Evolutionary conservation across 2,329 filamentous ascomycete species (phyloP).

Genomic region (Trichoderma endophyticum): DNA sequence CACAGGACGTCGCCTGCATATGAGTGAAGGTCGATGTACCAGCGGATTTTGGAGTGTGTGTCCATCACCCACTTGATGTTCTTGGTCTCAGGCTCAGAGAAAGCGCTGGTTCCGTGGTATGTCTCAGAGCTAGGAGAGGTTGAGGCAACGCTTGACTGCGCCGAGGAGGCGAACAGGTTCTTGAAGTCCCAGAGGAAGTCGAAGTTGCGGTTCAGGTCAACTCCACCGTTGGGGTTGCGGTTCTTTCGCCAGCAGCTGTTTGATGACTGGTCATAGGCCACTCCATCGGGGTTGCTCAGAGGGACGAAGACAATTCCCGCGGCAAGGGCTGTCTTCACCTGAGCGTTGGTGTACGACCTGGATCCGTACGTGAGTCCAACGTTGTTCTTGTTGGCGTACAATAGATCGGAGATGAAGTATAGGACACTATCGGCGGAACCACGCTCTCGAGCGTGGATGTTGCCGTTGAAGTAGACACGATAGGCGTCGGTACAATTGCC

Average conservation of each 20-base stretch:
- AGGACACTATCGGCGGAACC: conserved; percentile 55
- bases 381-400: conserved; percentile 49
- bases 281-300: conserved; percentile 53
- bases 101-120: conserved; percentile 49
- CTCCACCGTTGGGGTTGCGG: conserved; percentile 46
- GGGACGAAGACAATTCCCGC: conserved; percentile 53
- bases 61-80: conserved; percentile 53
- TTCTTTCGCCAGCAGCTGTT: conserved; percentile 56
- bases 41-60: conserved; percentile 47
- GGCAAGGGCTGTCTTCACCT: conserved; percentile 50
- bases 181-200: conserved; percentile 56
- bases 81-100: conserved; percentile 56
- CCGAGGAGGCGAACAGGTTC: conserved; percentile 41
- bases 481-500: not conserved
- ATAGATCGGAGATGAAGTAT: conserved; percentile 56
- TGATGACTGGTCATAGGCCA: conserved; percentile 48
- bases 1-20: conserved; percentile 51
- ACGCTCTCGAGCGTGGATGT: conserved; percentile 56
- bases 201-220: conserved; percentile 57
- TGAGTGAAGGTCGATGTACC: conserved; percentile 59
- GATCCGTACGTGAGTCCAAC: conserved; percentile 51
- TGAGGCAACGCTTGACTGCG: conserved; percentile 33
- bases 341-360: conserved; percentile 48
- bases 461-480: conserved; percentile 49
- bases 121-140: conserved; percentile 42